Base-by-base conservation (phyloP, 495 filamentous ascomycete species). In the Paragyromitra xinjiangensis region DNA sequence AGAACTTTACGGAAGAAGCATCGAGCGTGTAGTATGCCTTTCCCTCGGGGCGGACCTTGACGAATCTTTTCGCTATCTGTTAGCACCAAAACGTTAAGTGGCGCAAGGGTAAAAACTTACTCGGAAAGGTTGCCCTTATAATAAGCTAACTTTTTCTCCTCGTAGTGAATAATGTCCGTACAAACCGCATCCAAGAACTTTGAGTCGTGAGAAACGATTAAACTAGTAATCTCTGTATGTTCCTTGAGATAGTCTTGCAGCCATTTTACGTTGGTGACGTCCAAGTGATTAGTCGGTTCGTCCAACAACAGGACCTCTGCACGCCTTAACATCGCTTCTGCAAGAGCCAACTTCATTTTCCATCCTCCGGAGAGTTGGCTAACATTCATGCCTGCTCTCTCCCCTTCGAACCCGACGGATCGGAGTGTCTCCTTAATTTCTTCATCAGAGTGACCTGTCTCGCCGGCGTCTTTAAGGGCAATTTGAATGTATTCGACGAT, bases 261-360 rank as follows among this genome's bases (percentile, higher is more conserved):
- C 95, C 95, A 99, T 81, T 91, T 92, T 78, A 99, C 93, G 83
- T 99, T 99, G 73, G 91, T 91, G 80, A 98, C 94, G 84, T 99
- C 95, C 79, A 99, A 86, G 84, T 99, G 95, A 87, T 99, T 99
- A 83, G 95, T 99, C 83, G 95, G 95, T 90, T 99, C 95, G 88
- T 99, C 95, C 40, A 99, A 90, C 44, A 99, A 85, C 45, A 99
- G 86, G 53, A 99, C 95, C 84, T 99, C 95, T 45, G 95, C 95
- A 83, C 91, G 92, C 88, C 92, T 92, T 77, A 99, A 88, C 95
- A 99, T 98, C 73, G 95, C 95, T 81, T 95, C 90, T 65, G 96
- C 95, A 80, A 99, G 87, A 70, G 95, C 95, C 69, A 99, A 86
- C 90, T 99, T 99, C 95, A 99, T 99, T 89, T 99, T 98, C 95